Percentiles rank a stretch among this genome's conserved stretches.
These are phyloP conservation scores for Chenopodium berlandieri DNA, from an alignment of 148 eudicot genomes.

Conservation along the genomic window DNA sequence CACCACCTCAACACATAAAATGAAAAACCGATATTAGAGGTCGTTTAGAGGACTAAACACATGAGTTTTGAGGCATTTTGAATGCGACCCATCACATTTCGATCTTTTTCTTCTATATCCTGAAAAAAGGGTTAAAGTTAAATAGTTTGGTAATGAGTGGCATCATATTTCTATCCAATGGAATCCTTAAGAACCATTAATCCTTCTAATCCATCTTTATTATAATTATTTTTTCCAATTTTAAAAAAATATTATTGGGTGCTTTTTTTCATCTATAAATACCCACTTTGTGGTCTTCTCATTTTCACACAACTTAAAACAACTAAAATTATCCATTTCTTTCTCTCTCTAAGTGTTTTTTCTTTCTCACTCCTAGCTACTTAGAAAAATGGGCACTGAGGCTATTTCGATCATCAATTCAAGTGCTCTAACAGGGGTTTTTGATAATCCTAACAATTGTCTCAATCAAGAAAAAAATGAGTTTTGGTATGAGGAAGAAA, in stretches of 20 bases:
- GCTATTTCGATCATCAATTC: slow-evolving; percentile 41
- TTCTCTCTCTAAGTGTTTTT: background rate
- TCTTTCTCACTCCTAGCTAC: background rate
- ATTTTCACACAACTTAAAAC: background rate
- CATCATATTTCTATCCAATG: background rate
- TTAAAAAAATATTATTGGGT: background rate
- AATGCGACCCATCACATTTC: background rate
- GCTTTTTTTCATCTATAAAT: slow-evolving; percentile 24
- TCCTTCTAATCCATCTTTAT: background rate
- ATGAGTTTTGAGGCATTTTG: background rate
- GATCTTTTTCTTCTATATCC: too few species aligned
- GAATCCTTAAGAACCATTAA: background rate
- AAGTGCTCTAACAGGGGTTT: slow-evolving; percentile 31
- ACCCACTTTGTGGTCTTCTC: background rate
- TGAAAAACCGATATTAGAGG: too few species aligned
- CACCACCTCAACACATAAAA: too few species aligned
- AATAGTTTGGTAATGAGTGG: background rate
- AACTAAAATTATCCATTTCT: background rate
- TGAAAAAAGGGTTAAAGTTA: background rate
- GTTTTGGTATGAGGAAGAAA: slow-evolving; percentile 72
- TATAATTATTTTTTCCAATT: too few species aligned
- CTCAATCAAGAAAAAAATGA: slow-evolving; percentile 8
- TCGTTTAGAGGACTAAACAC: background rate
- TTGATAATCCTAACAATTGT: slow-evolving; percentile 24
- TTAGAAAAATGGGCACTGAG: slow-evolving; percentile 35